A percentile compares a stretch with the other conserved stretches of the same genome.
phyloP scores from a whole-genome alignment of 225 moss, liverwort and hornwort species.

The Pleurozium schreberi region DNA sequence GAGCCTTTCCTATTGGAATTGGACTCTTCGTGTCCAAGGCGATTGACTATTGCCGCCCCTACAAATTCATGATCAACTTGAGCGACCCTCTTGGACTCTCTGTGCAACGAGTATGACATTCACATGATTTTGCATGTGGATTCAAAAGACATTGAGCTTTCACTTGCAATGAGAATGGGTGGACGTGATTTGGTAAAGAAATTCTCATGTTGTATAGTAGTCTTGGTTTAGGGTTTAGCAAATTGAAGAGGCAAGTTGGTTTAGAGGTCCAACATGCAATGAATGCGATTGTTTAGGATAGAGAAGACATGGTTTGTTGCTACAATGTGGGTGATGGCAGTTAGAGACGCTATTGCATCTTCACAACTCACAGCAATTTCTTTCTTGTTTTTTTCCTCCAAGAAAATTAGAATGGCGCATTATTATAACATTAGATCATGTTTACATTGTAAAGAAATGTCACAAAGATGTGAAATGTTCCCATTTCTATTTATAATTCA shows the following conservation, averaged over 20 bases:
- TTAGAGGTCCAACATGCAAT: not conserved
- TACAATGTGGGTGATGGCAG: slow-evolving; percentile 1
- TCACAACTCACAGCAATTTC: not conserved
- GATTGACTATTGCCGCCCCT: not conserved
- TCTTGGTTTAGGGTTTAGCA: not conserved
- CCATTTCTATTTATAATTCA: not conserved
- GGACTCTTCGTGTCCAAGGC: not conserved
- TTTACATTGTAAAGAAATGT: not conserved
- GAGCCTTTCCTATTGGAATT: not conserved
- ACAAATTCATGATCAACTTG: not conserved
- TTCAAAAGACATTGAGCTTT: not conserved
- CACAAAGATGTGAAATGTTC: not conserved
- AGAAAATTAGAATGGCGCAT: not conserved
- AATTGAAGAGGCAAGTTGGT: slow-evolving; percentile 10
- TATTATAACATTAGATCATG: not conserved
- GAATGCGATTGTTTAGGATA: not conserved
- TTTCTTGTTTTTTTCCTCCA: not conserved
- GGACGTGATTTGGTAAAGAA: not conserved
- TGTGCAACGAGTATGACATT: not conserved
- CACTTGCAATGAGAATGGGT: not conserved
- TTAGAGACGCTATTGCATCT: slow-evolving; percentile 2
- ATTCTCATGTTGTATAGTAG: not conserved
- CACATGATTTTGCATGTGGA: not conserved
- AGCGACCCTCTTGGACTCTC: not conserved
- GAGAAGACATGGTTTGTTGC: not conserved